phyloP scores from a whole-genome alignment of 2,329 filamentous ascomycete genomes.

The Diaporthe ilicicola region DNA sequence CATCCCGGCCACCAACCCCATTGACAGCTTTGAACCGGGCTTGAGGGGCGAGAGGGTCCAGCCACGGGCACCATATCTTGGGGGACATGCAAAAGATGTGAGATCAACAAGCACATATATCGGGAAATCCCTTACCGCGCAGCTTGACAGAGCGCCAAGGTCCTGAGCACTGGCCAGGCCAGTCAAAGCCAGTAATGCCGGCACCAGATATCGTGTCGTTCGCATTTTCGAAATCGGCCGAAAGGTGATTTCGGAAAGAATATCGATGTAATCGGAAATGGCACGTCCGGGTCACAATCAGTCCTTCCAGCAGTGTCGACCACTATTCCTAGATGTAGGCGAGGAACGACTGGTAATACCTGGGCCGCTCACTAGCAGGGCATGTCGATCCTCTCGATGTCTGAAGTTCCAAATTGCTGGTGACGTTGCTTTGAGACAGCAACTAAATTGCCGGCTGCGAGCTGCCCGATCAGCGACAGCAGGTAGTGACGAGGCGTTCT shows the following conservation, averaged over 20 bases:
- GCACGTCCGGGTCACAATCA: background rate
- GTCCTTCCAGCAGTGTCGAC: background rate
- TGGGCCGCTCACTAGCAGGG: background rate
- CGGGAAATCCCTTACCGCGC: conserved; percentile 29
- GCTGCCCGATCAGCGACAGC: background rate
- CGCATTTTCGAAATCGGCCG: conserved; percentile 19
- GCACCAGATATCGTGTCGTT: conserved; percentile 21
- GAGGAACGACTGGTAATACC: background rate
- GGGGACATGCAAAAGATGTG: background rate
- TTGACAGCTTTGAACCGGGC: background rate
- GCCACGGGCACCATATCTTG: background rate
- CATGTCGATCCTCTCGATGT: conserved; percentile 4
- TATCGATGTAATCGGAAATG: background rate
- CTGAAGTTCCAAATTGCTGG: background rate
- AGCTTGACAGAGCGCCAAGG: conserved; percentile 30
- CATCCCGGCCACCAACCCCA: too few relatives aligned
- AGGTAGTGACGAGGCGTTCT: background rate
- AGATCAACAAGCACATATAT: background rate
- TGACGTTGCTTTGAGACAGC: background rate
- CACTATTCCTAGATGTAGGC: background rate
- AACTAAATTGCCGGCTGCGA: conserved; percentile 1
- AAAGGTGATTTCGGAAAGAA: background rate
- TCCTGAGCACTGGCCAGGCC: conserved; percentile 29
- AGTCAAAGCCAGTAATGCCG: conserved; percentile 25
- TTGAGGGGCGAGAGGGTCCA: background rate